phyloP scores from a whole-genome alignment of 768 basidiomycete species.

The Mycena epipterygia region DNA sequence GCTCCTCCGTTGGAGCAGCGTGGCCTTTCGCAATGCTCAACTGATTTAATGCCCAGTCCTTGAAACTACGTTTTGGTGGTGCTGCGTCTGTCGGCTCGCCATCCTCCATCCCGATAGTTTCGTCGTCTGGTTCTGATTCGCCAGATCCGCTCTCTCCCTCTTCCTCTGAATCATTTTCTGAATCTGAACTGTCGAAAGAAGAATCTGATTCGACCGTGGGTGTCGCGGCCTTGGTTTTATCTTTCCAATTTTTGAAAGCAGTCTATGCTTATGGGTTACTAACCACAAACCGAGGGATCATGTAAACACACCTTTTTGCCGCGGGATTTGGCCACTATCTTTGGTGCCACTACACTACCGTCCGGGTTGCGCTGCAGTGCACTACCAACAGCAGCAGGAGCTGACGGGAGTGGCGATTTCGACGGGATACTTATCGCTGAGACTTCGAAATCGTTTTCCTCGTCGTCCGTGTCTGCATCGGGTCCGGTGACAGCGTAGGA shows the following conservation, averaged over 20 bases:
- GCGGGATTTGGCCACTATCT: constrained; percentile 59
- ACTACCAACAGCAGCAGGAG: constrained; percentile 63
- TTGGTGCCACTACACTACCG: constrained; percentile 68
- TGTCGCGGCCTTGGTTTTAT: constrained; percentile 41
- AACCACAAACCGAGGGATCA: constrained; percentile 11
- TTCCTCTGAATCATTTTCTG: constrained; percentile 66
- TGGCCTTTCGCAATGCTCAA: constrained; percentile 64
- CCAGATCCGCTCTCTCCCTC: constrained; percentile 39
- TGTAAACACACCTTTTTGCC: constrained; percentile 57
- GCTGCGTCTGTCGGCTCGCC: constrained; percentile 34
- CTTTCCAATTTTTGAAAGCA: constrained; percentile 67
- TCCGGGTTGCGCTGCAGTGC: constrained; percentile 77
- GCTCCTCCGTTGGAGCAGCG: constrained; percentile 34
- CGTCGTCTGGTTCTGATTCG: constrained; percentile 39
- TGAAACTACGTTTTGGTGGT: constrained; percentile 71
- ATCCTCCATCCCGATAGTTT: constrained; percentile 39
- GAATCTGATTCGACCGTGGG: constrained; percentile 60
- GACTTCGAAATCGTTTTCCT: constrained; percentile 29
- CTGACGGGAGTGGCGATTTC: constrained; percentile 26
- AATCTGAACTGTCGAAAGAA: constrained; percentile 86
- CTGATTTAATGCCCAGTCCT: constrained; percentile 91
- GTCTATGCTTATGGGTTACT: constrained; percentile 42
- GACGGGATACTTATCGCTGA: constrained; percentile 27
- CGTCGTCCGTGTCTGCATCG: constrained; percentile 40
- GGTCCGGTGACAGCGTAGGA: constrained; percentile 54